phyloP scores from a whole-genome alignment of 768 basidiomycete genomes.

The Lepiota venenata region DNA sequence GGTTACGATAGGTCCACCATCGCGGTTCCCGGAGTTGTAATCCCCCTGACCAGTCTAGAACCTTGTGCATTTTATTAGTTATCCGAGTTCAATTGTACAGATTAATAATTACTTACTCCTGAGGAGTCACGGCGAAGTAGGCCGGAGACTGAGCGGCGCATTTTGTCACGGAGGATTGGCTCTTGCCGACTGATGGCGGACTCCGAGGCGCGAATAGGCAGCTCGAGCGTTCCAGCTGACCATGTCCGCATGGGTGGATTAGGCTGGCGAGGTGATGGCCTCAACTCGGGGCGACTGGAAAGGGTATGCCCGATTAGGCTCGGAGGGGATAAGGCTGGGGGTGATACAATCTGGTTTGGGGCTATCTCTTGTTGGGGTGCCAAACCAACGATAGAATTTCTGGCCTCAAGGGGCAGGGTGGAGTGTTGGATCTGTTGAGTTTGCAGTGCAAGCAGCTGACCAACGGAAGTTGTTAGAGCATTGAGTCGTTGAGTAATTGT shows the following conservation, averaged over 20 bases:
- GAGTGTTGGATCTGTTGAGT: conserved; percentile 63
- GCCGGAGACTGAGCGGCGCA: conserved; percentile 65
- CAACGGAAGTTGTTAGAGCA: conserved; percentile 79
- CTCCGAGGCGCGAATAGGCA: conserved; percentile 58
- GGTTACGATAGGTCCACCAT: conserved; percentile 76
- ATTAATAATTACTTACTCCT: conserved; percentile 45
- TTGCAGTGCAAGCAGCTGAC: conserved; percentile 78
- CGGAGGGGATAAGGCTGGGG: conserved; percentile 35
- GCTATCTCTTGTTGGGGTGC: conserved; percentile 44
- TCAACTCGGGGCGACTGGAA: conserved; percentile 62
- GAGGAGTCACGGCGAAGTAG: conserved; percentile 73
- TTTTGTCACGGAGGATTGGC: conserved; percentile 52
- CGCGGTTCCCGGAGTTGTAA: conserved; percentile 39
- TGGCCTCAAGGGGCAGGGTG: conserved; percentile 33
- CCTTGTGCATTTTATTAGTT: conserved; percentile 27
- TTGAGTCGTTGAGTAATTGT: conserved; percentile 77
- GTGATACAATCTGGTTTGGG: conserved; percentile 42
- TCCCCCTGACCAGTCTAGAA: conserved; percentile 55
- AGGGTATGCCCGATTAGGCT: conserved; percentile 54
- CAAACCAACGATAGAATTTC: conserved; percentile 37
- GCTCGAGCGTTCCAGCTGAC: conserved; percentile 79
- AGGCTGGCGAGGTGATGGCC: conserved; percentile 56
- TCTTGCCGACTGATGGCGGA: conserved; percentile 41
- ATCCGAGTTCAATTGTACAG: background rate
- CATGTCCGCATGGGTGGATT: conserved; percentile 78